Conservation (phyloP, 192 early-diverging fungal genomes). For the Phlyctochytrium planicorne region DNA sequence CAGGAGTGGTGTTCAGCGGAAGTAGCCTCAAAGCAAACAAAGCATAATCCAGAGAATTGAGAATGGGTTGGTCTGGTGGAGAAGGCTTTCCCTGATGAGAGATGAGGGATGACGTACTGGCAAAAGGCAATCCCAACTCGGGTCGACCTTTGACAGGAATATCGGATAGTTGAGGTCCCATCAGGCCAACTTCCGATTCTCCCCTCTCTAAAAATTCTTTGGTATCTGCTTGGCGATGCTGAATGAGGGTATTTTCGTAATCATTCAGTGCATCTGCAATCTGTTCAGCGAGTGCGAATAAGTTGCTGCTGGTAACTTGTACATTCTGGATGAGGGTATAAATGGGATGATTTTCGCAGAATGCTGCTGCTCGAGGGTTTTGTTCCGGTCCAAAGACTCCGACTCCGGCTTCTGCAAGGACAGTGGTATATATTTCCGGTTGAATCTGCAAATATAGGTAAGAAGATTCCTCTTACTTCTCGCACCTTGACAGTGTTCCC, state of each 20-base stretch:
- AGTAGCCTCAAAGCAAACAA: conserved; percentile 41
- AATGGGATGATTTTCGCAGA: conserved; percentile 28
- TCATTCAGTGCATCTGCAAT: conserved; percentile 44
- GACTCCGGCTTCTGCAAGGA: conserved; percentile 45
- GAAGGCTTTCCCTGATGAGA: neutral
- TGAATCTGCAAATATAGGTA: conserved; percentile 23
- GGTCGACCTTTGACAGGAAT: neutral
- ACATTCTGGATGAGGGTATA: conserved; percentile 50
- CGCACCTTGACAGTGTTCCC: conserved; percentile 18
- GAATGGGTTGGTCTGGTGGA: neutral
- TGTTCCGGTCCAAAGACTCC: conserved; percentile 30
- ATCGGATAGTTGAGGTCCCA: neutral
- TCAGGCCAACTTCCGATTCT: no score
- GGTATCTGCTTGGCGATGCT: conserved; percentile 24
- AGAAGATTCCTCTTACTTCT: conserved; percentile 6
- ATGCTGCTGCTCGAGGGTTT: conserved; percentile 27
- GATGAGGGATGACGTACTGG: conserved; percentile 1
- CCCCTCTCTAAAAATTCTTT: neutral
- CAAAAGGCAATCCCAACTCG: neutral
- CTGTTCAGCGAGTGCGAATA: conserved; percentile 32
- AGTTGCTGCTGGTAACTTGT: conserved; percentile 32
- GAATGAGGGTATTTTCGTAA: conserved; percentile 46
- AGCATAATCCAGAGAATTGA: conserved; percentile 36
- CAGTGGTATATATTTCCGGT: conserved; percentile 46
- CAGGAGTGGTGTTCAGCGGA: conserved; percentile 36